These are phyloP conservation scores for Pseudogymnoascus sp. DNA, from an alignment of 2,329 filamentous ascomycete genomes.

Conservation along the genomic window DNA sequence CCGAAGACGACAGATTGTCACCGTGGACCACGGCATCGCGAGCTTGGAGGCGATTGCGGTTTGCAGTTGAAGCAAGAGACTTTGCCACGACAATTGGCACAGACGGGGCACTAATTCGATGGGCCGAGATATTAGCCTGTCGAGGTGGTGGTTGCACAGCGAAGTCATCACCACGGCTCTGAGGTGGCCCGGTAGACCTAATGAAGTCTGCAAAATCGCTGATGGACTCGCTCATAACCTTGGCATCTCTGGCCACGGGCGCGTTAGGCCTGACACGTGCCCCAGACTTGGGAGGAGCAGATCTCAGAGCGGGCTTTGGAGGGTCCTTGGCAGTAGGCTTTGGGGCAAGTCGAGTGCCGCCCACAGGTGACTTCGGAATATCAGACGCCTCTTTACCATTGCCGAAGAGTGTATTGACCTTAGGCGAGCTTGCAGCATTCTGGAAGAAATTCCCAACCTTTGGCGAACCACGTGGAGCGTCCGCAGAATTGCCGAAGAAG, in stretches of 20 bases:
- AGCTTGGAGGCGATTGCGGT: slow-evolving; percentile 55
- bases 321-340: slow-evolving; percentile 8
- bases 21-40: slow-evolving; percentile 61
- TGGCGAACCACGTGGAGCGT: background rate
- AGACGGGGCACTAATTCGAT: slow-evolving; percentile 18
- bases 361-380: background rate
- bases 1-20: slow-evolving; percentile 58
- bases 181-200: slow-evolving; percentile 70
- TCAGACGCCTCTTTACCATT: background rate
- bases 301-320: slow-evolving; percentile 13
- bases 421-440: background rate
- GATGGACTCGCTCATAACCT: slow-evolving; percentile 62
- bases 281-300: slow-evolving; percentile 15
- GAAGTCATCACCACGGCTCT: slow-evolving; percentile 28
- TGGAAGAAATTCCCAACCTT: background rate
- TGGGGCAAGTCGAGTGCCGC: background rate
- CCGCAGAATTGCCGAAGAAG: background rate
- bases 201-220: slow-evolving; percentile 87
- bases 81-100: slow-evolving; percentile 17
- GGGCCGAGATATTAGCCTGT: slow-evolving; percentile 24
- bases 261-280: slow-evolving; percentile 20
- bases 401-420: background rate
- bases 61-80: slow-evolving; percentile 30
- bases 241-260: slow-evolving; percentile 60
- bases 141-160: slow-evolving; percentile 18